Base-by-base conservation (phyloP, 2,329 filamentous ascomycete species). In the Xylaria sp. region DNA sequence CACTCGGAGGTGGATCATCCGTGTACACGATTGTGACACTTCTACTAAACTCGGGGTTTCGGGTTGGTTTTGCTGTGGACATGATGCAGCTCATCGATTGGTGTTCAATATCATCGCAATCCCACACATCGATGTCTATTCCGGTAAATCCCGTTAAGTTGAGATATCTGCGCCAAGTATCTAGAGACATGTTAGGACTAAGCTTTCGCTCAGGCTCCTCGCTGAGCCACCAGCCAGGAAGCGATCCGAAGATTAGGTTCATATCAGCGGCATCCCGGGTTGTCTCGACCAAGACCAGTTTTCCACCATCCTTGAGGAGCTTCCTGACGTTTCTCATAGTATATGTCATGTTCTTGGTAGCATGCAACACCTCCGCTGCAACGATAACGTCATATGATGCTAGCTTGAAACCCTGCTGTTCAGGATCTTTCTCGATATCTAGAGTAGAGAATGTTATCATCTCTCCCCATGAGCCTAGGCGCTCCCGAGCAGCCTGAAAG, bases 391-490 rank as follows among this genome's bases (percentile, higher is more conserved):
- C 76, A 64, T 75, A 77, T 1, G 47, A 62, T 2, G 47, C 65
- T 5, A 54, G 39, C 3, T 55, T 24, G 36, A 73, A 70, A 1
- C 53, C 59, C 19, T 74, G 72, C 4, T 30, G 9, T 3, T 47
- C 56, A 4, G 58, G 53, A 12, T 75, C 72, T 17, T 73, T 61
- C 30, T 78, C 75, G 8, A 81, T 73, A 59, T 83, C 75, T 1
- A 75, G 69, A 4, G 72, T 65, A 30, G 74, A 72, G 64, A 76
- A 82, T 7, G 73, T 64, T 65, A 83, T 75, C 24, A 72, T 69
- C 1, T 73, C 64, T 2, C 68, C 66, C 61, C 76, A 72, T 68
- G 6, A 24, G 1, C 42, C 45, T 14, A 67, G 19, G 3, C 64
- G 4, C 7, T 47, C 48, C 8, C 61, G 67, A 1, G 67, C 51